Conservation (phyloP, 108 stramenopile genomes). For the Nitzschia sp. region DNA sequence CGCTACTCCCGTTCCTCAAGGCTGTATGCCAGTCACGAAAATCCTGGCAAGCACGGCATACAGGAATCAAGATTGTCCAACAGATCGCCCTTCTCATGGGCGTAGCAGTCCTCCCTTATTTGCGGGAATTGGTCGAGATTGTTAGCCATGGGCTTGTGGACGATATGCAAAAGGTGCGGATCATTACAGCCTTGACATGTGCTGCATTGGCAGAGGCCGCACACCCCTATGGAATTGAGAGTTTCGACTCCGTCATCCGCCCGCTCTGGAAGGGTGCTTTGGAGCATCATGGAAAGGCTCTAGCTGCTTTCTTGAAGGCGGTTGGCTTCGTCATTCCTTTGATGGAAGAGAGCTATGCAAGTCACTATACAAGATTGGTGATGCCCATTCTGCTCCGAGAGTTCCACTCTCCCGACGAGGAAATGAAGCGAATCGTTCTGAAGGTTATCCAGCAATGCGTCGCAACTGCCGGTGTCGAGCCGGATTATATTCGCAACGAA, state of each 20-base stretch:
- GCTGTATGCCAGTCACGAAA: conserved; percentile 97
- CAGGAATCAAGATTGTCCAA: conserved; percentile 99
- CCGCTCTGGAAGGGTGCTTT: conserved; percentile 98
- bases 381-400: conserved; percentile 98
- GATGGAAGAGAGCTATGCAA: conserved; percentile 99
- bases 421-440: conserved; percentile 98
- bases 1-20: conserved; percentile 97
- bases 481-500: conserved; percentile 95
- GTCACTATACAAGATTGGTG: conserved; percentile 97
- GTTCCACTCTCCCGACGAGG: conserved; percentile 95
- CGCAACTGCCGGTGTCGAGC: conserved; percentile 96
- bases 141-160: conserved; percentile 96
- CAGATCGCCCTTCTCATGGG: conserved; percentile 98
- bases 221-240: conserved; percentile 99
- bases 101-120: conserved; percentile 96
- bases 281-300: conserved; percentile 96
- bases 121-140: conserved; percentile 94
- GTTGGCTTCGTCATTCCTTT: conserved; percentile 98
- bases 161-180: conserved; percentile 97
- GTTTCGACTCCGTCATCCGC: conserved; percentile 97
- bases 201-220: conserved; percentile 97
- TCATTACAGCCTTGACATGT: conserved; percentile 95
- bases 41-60: conserved; percentile 99
- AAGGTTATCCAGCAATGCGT: conserved; percentile 99
- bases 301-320: conserved; percentile 98